Evolutionary conservation across 768 basidiomycete genomes (phyloP).

Genomic region (Phanerochaete sordida): DNA sequence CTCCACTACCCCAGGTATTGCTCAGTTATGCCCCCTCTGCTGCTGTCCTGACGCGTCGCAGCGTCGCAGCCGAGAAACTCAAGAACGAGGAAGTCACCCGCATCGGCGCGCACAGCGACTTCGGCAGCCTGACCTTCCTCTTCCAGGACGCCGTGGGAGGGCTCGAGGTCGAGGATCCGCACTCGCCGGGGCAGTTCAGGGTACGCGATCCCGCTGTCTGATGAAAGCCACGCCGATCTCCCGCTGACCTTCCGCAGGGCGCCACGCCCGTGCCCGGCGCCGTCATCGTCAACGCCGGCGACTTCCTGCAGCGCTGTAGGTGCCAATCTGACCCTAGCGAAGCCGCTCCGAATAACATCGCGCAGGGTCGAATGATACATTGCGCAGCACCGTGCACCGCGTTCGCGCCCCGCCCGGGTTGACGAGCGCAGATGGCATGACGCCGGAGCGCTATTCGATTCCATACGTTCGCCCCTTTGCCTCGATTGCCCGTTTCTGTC

Average conservation of each 20-base stretch:
- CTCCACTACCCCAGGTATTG: conserved; percentile 48
- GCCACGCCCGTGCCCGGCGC: conserved; percentile 43
- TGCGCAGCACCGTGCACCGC: conserved; percentile 51
- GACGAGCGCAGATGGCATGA: conserved; percentile 29
- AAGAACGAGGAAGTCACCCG: conserved; percentile 36
- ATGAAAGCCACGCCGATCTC: too few species aligned
- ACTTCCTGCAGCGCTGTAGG: conserved; percentile 49
- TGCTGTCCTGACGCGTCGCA: not conserved
- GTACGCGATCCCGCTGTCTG: conserved; percentile 7
- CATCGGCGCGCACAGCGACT: conserved; percentile 53
- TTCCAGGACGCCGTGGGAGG: conserved; percentile 62
- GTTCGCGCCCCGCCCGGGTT: conserved; percentile 38
- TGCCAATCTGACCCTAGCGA: not conserved
- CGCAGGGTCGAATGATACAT: conserved; percentile 34
- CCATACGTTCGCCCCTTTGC: conserved; percentile 44
- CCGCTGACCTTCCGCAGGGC: conserved; percentile 24
- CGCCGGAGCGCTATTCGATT: conserved; percentile 56
- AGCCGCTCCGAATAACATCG: not conserved
- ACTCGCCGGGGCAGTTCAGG: conserved; percentile 39
- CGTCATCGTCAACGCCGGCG: conserved; percentile 49
- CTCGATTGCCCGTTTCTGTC: not conserved
- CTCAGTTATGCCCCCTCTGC: not conserved
- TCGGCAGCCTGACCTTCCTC: conserved; percentile 52
- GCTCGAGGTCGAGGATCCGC: conserved; percentile 57
- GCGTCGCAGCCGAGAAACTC: conserved; percentile 31